A percentile compares a stretch with the other conserved stretches of the same genome.
phyloP scores from a whole-genome alignment of 768 basidiomycete genomes.

The Tubosaeta sp. region DNA sequence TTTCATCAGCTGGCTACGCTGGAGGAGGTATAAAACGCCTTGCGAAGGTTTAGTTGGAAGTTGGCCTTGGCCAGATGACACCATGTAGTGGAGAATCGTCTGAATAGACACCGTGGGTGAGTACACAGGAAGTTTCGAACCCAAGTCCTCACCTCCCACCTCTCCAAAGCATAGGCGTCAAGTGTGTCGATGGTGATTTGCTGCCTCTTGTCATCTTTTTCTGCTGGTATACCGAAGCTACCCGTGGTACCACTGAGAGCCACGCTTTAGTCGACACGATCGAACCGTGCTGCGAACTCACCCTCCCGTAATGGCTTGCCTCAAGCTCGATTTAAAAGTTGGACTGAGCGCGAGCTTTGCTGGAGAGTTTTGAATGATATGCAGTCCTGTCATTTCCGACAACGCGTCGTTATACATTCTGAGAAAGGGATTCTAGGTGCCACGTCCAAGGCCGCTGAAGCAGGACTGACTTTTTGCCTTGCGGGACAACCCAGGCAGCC shows the following conservation, averaged over 20 bases:
- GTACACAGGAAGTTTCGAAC: neutral
- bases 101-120: conserved; percentile 26
- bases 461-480: conserved; percentile 59
- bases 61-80: conserved; percentile 83
- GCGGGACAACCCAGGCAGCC: conserved; percentile 71
- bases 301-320: conserved; percentile 88
- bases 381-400: conserved; percentile 55
- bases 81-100: conserved; percentile 98
- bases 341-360: conserved; percentile 66
- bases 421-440: conserved; percentile 5
- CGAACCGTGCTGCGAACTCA: conserved; percentile 34
- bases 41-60: conserved; percentile 71
- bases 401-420: conserved; percentile 75
- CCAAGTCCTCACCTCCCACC: conserved; percentile 72
- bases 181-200: conserved; percentile 55
- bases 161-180: conserved; percentile 77
- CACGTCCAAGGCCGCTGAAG: neutral
- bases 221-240: conserved; percentile 82
- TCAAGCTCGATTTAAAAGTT: conserved; percentile 73
- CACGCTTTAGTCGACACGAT: conserved; percentile 5
- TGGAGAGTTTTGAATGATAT: conserved; percentile 60
- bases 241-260: conserved; percentile 59
- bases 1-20: conserved; percentile 84
- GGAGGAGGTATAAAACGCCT: conserved; percentile 78
- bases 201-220: conserved; percentile 56